Base-by-base conservation (phyloP, 2,329 filamentous ascomycete genomes). In the Colletotrichum sp. region DNA sequence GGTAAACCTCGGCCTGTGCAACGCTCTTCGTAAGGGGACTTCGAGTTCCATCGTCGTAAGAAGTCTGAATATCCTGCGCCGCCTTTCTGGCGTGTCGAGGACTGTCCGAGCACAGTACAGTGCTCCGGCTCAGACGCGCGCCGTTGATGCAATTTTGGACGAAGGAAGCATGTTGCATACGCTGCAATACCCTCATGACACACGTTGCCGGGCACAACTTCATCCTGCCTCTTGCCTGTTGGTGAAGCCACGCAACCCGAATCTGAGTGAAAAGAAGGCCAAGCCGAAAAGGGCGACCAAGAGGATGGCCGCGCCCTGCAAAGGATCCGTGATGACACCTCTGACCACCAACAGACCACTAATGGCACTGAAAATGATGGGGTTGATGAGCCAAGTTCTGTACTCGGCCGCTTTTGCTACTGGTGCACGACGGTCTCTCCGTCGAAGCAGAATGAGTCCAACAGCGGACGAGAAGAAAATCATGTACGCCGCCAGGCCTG, bases 301-400 rank as follows among this genome's bases (percentile, higher is more conserved):
- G 66, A 82, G 30, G 65, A 83, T 81, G 60, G 76, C 73, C 55
- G 80, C 79, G 71, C 78, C 80, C 76, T 82, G 81, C 64, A 81
- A 76, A 66, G 79, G 80, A 76, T 80, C 78, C 70, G 76, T 79
- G 36, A 80, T 77, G 55, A 78, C 70, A 75, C 79, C 83, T 77
- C 80, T 79, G 61, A 80, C 70, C 32, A 82, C 79, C 74, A 81
- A 72, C 74, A 81, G 66, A 34, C 75, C 76, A 71, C 79, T 82
- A 36, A 79, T 77, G 55, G 76, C 76, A 60, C 76, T 79, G 72
- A 83, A 80, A 52, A 81, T 79, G 48, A 81, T 71, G 67, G 78
- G 79, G 58, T 81, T 80, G 52, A 77, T 76, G 34, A 75, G 74
- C 78, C 77, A 83, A 36, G 78, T 80, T 62, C 77, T 77, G 25